These are phyloP conservation scores for Capsicum chinense DNA, from an alignment of 257 asterid genomes.

Conservation along the genomic window DNA sequence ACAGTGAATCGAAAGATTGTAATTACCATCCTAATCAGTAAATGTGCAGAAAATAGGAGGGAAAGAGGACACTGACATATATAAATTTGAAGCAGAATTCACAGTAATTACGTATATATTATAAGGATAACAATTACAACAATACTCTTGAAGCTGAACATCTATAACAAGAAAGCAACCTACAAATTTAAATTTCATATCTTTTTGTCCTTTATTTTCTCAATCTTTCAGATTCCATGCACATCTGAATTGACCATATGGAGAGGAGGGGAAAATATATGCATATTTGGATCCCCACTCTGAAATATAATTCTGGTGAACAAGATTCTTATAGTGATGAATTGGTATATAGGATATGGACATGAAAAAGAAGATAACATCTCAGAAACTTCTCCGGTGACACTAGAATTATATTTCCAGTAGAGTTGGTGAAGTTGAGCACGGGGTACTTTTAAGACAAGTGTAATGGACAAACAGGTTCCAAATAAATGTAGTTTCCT, in stretches of 20 bases:
- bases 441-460: neutral
- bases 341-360: neutral
- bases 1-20: neutral
- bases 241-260: conserved; percentile 11
- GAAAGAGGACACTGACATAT: neutral
- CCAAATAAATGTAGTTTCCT: neutral
- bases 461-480: conserved; percentile 2
- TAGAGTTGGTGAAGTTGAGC: neutral
- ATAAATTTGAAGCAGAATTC: conserved; percentile 5
- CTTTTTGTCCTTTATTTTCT: neutral
- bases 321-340: conserved; percentile 34
- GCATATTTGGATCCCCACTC: conserved; percentile 34
- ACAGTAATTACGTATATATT: conserved; percentile 32
- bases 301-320: conserved; percentile 26
- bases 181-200: conserved; percentile 1
- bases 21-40: conserved; percentile 5
- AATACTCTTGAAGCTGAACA: neutral
- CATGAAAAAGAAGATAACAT: conserved; percentile 38
- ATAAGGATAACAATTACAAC: conserved; percentile 7
- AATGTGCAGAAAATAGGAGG: neutral
- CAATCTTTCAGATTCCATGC: neutral
- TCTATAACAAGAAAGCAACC: neutral
- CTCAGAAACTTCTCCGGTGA: conserved; percentile 36
- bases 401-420: neutral
- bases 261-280: conserved; percentile 26